Evolutionary conservation across 2,329 filamentous ascomycete genomes (phyloP).

Genomic region (Scytalidium sp.): DNA sequence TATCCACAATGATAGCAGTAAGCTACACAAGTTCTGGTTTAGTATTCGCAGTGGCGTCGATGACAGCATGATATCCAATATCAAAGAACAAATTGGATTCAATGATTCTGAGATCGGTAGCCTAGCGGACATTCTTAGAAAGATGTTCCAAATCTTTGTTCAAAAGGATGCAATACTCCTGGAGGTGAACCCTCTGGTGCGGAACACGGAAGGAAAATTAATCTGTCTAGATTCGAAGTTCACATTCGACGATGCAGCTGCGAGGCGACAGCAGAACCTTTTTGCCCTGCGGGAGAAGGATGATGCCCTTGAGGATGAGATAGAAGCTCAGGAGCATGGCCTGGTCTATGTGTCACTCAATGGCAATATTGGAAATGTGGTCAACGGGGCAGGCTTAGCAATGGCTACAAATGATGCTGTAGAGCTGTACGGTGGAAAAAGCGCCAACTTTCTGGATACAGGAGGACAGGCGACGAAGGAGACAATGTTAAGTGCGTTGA

Average conservation of each 20-base stretch:
- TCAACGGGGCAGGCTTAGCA: constrained; percentile 81
- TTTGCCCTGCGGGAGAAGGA: constrained; percentile 50
- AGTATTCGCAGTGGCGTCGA: constrained; percentile 22
- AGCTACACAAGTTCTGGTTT: constrained; percentile 27
- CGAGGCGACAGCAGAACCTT: constrained; percentile 53
- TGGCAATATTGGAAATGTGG: constrained; percentile 70
- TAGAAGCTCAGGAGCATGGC: constrained; percentile 60
- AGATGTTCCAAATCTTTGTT: constrained; percentile 33
- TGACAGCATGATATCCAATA: constrained; percentile 17
- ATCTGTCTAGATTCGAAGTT: constrained; percentile 38
- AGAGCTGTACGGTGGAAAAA: constrained; percentile 57
- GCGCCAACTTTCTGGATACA: constrained; percentile 83
- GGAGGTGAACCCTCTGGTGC: constrained; percentile 37
- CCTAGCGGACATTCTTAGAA: constrained; percentile 28
- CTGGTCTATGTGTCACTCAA: constrained; percentile 70
- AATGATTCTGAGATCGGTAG: constrained; percentile 20
- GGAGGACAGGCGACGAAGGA: constrained; percentile 79
- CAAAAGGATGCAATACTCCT: constrained; percentile 45
- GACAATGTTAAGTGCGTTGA: constrained; percentile 72
- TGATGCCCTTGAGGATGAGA: constrained; percentile 49
- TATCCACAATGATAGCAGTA: constrained; percentile 7
- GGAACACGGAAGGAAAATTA: constrained; percentile 27
- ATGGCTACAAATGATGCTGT: constrained; percentile 86
- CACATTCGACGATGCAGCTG: constrained; percentile 62
- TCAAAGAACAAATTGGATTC: constrained; percentile 23